Evolutionary conservation across 2,329 filamentous ascomycete genomes (phyloP), one percentile per base, ranked within the genome.

Genomic region (Thermothelomyces thermophilus): DNA sequence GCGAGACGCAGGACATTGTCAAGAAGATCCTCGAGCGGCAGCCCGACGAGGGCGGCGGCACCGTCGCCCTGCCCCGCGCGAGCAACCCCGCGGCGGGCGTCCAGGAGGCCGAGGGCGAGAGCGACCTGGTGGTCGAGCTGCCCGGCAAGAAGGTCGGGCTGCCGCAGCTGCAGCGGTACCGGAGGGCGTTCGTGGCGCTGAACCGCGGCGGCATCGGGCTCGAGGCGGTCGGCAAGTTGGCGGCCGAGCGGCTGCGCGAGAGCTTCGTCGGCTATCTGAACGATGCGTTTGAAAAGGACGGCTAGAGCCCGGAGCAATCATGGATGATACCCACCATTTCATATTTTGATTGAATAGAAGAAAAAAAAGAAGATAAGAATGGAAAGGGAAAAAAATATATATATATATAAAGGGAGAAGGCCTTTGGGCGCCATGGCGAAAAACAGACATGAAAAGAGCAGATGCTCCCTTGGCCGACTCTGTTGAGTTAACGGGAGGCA

Each of bases 1-100:
- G 80, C 56, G 82, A 83, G 63, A 91, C 87, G 7, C 87, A 90
- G 58, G 84, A 85, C 47, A 79, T 94, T 26, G 76, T 93, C 46
- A 80, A 81, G 58, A 74, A 74, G 49, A 82, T 94, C 33, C 67
- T 86, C 50, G 80, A 84, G 41, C 83, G 80, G 70, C 80, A 86
- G 63, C 76, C 79, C 50, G 83, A 88, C 54, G 79, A 71, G 28
- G 80, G 71, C 20, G 80, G 80, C 7, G 77, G 75, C 17, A 73
- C 79, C 56, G 75, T 87, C 11, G 64, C 54, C 2, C 58, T 22
- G 40, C 57, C 20, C 48, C 58, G 26, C 10, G 55, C 52, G 36
- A 59, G 61, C 14, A 30, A 22, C 33, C 11, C 33, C 8, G 10
- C 48, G 8, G 34, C 28, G 24, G 58, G 52, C n/a, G n/a, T n/a